phyloP scores from a whole-genome alignment of 2,329 filamentous ascomycete genomes.

The Penicillium sp. region DNA sequence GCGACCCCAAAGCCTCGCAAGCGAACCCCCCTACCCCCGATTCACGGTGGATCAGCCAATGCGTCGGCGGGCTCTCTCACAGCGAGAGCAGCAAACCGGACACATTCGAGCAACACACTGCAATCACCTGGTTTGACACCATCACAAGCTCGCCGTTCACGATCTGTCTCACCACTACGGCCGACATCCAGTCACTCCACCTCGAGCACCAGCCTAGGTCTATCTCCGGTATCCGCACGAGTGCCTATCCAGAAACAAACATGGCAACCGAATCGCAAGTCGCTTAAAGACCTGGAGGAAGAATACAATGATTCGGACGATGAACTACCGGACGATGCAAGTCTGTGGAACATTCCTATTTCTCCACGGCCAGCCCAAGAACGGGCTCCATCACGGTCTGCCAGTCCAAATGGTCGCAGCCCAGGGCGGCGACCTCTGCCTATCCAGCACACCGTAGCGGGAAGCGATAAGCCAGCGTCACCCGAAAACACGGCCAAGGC shows the following conservation, averaged over 20 bases:
- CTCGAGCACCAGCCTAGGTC: conserved; percentile 28
- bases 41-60: conserved; percentile 29
- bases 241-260: conserved; percentile 37
- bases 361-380: conserved; percentile 46
- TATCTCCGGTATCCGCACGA: conserved; percentile 26
- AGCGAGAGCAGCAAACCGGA: conserved; percentile 24
- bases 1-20: conserved; percentile 26
- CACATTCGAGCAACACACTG: conserved; percentile 20
- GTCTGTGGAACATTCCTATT: conserved; percentile 51
- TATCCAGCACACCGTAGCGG: conserved; percentile 39
- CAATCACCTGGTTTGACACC: conserved; percentile 29
- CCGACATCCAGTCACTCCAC: conserved; percentile 25
- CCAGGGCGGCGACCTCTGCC: conserved; percentile 43
- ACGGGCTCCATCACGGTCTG: conserved; percentile 38
- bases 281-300: conserved; percentile 48
- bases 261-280: conserved; percentile 47
- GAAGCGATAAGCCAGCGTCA: conserved; percentile 25
- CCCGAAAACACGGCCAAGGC: conserved; percentile 29
- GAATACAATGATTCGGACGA: conserved; percentile 53
- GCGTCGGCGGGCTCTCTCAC: conserved; percentile 25
- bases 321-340: conserved; percentile 50
- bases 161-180: conserved; percentile 32
- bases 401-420: conserved; percentile 44
- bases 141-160: conserved; percentile 30
- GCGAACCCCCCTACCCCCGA: conserved; percentile 23